Evolutionary conservation across 1,139 yeast species (phyloP).

Genomic region (Saccharomyces hybrid): DNA sequence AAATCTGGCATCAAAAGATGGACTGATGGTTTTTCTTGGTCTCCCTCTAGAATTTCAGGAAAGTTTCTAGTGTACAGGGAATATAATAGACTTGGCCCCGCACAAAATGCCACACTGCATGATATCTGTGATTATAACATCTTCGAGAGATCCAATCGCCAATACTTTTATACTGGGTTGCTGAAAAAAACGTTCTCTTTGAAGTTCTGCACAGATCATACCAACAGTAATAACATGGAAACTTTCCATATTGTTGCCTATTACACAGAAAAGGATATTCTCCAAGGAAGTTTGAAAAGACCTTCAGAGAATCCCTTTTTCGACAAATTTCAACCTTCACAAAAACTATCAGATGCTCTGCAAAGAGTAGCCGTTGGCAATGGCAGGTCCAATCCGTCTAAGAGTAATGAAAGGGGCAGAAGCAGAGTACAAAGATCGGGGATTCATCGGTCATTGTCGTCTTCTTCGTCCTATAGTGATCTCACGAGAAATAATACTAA

Average conservation of each 20-base stretch:
- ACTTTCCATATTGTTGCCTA: conserved; percentile 75
- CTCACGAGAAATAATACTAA: not conserved
- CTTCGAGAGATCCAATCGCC: conserved; percentile 28
- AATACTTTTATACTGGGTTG: conserved; percentile 67
- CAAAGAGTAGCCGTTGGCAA: not conserved
- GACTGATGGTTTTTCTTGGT: conserved; percentile 94
- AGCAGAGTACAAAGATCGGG: not conserved
- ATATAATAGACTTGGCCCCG: conserved; percentile 38
- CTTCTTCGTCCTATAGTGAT: not conserved
- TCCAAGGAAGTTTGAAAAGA: conserved; percentile 45
- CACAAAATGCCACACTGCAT: conserved; percentile 14
- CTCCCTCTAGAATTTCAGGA: conserved; percentile 80
- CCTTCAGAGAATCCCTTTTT: conserved; percentile 46
- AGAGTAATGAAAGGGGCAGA: not conserved
- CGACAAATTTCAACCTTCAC: not conserved
- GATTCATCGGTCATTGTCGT: not conserved
- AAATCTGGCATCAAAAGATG: conserved; percentile 79
- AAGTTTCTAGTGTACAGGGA: conserved; percentile 78
- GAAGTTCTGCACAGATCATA: conserved; percentile 37
- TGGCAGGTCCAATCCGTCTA: not conserved
- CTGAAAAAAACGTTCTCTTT: conserved; percentile 71
- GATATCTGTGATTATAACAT: not conserved
- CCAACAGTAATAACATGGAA: conserved; percentile 27
- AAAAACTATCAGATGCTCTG: not conserved
- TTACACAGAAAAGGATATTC: conserved; percentile 67